phyloP scores from a whole-genome alignment of 1,284 basidiomycete genomes.

The Cerrena zonata region DNA sequence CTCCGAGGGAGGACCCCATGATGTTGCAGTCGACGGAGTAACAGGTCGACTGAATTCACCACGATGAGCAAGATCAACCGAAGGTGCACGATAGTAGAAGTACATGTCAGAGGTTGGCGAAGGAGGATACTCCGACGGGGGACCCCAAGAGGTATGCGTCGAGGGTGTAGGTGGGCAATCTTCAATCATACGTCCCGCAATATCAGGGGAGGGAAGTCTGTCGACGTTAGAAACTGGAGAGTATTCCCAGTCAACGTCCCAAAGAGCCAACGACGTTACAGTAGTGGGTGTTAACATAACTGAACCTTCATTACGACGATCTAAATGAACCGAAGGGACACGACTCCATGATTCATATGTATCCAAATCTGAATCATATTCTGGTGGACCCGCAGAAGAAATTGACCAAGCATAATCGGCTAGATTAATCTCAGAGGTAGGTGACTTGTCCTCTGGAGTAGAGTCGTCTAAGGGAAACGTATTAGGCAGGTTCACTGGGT shows the following conservation, averaged over 20 bases:
- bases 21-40: slow-evolving; percentile 37
- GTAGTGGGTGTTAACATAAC: slow-evolving; percentile 52
- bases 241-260: slow-evolving; percentile 25
- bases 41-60: slow-evolving; percentile 47
- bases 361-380: slow-evolving; percentile 33
- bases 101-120: slow-evolving; percentile 26
- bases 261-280: slow-evolving; percentile 36
- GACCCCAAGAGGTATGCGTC: slow-evolving; percentile 30
- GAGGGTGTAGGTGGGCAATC: slow-evolving; percentile 42
- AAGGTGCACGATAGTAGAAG: slow-evolving; percentile 23
- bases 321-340: slow-evolving; percentile 44
- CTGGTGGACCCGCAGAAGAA: slow-evolving; percentile 56
- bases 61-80: slow-evolving; percentile 51
- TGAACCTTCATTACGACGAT: slow-evolving; percentile 49
- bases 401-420: slow-evolving; percentile 68
- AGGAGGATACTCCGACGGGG: slow-evolving; percentile 24
- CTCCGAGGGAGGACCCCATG: slow-evolving; percentile 22
- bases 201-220: slow-evolving; percentile 34
- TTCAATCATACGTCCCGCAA: slow-evolving; percentile 43
- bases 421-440: slow-evolving; percentile 42
- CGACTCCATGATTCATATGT: slow-evolving; percentile 31
- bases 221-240: slow-evolving; percentile 23
- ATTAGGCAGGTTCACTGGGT: slow-evolving; percentile 50
- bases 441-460: slow-evolving; percentile 23
- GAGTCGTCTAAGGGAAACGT: slow-evolving; percentile 33